Evolutionary conservation across 1,284 basidiomycete species (phyloP), one percentile per base, ranked within the genome.

Genomic region (Pascua sp.): DNA sequence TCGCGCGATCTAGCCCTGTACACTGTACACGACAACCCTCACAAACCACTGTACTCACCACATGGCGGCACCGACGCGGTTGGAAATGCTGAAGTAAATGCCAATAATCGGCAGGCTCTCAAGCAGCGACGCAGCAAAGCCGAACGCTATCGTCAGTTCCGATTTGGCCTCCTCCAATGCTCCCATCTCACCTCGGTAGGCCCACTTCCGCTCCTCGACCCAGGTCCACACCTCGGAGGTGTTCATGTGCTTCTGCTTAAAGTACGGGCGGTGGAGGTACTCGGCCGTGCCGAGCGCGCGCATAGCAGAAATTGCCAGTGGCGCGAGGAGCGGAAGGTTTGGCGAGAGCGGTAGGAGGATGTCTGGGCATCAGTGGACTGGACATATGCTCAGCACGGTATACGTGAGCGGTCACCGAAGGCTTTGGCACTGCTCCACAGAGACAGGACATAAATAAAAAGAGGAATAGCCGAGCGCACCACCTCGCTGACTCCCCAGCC

Each of bases 51-150:
- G n/a, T 5, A 67, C 70, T 46, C 42, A 75, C 89, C 90, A 92
- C 91, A 94, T 93, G 1, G 89, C 90, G 1, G 89, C 89, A 2
- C 91, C 91, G 36, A 93, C 83, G 11, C 89, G 81, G 71, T 93
- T 93, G 0, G 90, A 91, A 37, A 94, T 80, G 0, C 86, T 87
- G 70, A 93, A 90, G 9, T 87, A 75, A 4, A 92, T 77, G 0
- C 90, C 91, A 15, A 90, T 68, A 56, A 93, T 81, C 0, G 91
- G 91, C 0, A 91, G 73, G 5, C 83, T 81, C 76, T 93, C 91
- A 0, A 91, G 78, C 8, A 93, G 73, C 0, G 88, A 84, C 0
- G 90, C 89, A 0, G 81, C 73, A 67, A 93, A 91, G 1, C 91
- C 91, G 65, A 93, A 93, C 0, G 81, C 88, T 91, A 59, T 4